These are phyloP conservation scores for Kluyveromyces lactis DNA, from an alignment of 805 yeast genomes.

Conservation along the genomic window DNA sequence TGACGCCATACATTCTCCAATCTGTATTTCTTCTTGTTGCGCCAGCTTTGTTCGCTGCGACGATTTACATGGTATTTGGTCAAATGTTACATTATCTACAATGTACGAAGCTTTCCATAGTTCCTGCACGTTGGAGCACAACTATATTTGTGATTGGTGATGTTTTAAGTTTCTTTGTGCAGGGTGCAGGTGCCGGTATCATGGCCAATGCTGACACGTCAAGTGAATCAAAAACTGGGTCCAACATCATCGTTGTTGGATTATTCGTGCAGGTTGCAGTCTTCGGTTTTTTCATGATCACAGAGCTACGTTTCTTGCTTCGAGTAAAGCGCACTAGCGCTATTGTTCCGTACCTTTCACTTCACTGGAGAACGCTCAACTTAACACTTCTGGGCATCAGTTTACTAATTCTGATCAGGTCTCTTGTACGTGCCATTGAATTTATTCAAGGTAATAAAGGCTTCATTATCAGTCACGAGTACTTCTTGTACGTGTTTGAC, in stretches of 20 bases:
- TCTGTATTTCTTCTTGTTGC: slow-evolving; percentile 21
- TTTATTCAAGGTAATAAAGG: slow-evolving; percentile 22
- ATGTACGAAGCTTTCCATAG: slow-evolving; percentile 8
- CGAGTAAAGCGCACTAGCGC: slow-evolving; percentile 4
- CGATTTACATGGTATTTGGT: slow-evolving; percentile 25
- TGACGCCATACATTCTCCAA: slow-evolving; percentile 19
- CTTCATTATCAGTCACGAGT: slow-evolving; percentile 17
- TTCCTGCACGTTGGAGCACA: slow-evolving; percentile 14
- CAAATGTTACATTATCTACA: slow-evolving; percentile 9
- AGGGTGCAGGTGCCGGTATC: slow-evolving; percentile 27
- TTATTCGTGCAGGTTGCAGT: slow-evolving; percentile 22
- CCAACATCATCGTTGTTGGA: slow-evolving; percentile 21
- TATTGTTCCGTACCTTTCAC: neutral
- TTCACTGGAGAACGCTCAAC: slow-evolving; percentile 9
- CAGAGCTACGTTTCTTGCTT: slow-evolving; percentile 9
- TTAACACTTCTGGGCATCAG: slow-evolving; percentile 6
- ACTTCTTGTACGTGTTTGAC: slow-evolving; percentile 20
- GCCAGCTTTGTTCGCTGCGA: slow-evolving; percentile 25
- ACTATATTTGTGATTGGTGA: slow-evolving; percentile 24
- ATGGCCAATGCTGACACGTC: slow-evolving; percentile 6
- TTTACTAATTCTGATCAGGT: slow-evolving; percentile 19
- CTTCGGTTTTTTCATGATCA: slow-evolving; percentile 20
- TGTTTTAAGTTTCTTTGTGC: slow-evolving; percentile 21
- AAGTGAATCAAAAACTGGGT: slow-evolving; percentile 10
- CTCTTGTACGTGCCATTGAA: slow-evolving; percentile 24